Conservation (phyloP, 75 land plant genomes). For the Cunninghamia lanceolata region DNA sequence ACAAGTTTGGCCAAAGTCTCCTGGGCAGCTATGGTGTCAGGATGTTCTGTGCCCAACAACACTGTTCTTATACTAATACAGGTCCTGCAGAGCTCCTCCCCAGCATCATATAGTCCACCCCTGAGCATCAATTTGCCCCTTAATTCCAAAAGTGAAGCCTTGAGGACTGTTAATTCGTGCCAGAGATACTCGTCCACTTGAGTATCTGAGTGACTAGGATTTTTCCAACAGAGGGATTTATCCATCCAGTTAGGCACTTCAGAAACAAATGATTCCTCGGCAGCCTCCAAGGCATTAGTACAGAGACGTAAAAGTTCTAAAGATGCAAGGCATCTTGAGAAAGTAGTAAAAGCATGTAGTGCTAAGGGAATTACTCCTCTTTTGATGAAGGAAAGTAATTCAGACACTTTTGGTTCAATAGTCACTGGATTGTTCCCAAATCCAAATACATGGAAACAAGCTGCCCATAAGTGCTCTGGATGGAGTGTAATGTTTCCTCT, state of each 20-base stretch:
- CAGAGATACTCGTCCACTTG: slow-evolving; percentile 69
- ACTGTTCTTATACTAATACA: slow-evolving; percentile 74
- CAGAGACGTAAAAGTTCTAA: slow-evolving; percentile 73
- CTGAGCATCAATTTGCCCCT: slow-evolving; percentile 79
- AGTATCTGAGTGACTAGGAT: slow-evolving; percentile 27
- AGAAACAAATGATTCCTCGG: slow-evolving; percentile 67
- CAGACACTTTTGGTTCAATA: slow-evolving; percentile 77
- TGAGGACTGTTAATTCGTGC: slow-evolving; percentile 76
- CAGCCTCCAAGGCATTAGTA: slow-evolving; percentile 60
- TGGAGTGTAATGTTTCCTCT: slow-evolving; percentile 43
- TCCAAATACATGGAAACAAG: slow-evolving; percentile 71
- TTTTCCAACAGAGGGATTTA: slow-evolving; percentile 63
- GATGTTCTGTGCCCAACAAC: slow-evolving; percentile 71
- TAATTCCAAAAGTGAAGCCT: slow-evolving; percentile 75
- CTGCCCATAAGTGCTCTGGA: slow-evolving; percentile 83
- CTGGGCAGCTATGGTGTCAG: slow-evolving; percentile 70
- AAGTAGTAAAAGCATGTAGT: slow-evolving; percentile 54
- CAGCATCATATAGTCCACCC: slow-evolving; percentile 75
- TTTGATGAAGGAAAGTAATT: slow-evolving; percentile 58
- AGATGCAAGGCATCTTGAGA: slow-evolving; percentile 76
- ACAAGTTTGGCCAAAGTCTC: slow-evolving; percentile 72
- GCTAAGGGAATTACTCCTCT: slow-evolving; percentile 69
- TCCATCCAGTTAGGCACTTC: slow-evolving; percentile 68
- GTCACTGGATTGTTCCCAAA: slow-evolving; percentile 60
- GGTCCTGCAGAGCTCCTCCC: slow-evolving; percentile 71